Base-by-base conservation (phyloP, 163 green algal genomes). In the Coccomyxa subellipsoidea region DNA sequence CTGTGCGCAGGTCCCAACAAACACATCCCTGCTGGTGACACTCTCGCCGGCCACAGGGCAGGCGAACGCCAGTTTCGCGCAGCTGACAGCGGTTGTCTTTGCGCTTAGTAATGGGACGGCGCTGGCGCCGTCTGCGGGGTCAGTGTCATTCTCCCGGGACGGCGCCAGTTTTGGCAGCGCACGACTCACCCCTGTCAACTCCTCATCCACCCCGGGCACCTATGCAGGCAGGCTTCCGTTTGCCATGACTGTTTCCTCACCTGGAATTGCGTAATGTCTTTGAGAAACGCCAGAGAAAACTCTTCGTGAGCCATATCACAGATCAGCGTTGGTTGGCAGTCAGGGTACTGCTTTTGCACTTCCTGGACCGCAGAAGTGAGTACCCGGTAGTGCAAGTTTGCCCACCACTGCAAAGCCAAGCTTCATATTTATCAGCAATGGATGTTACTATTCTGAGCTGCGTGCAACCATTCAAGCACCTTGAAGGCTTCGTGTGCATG, bases 1-100 rank as follows among this genome's bases (percentile, higher is more conserved):
- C n/a, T 12, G 47, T 73, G 66, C 66, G 4, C 8, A 73, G 66
- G 66, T 73, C 66, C n/a, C 66, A 73, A 73, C 66, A 73, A 73
- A 36, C n/a, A 73, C 66, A 7, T 73, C 66, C 18, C 8, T 73
- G 29, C n/a, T 73, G 2, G 66, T 73, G 1, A 34, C n/a, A 8
- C 66, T 73, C 1, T 32, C 66, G n/a, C 66, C 66, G 29, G n/a
- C 29, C 18, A 73, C 66, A 10, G 66, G 66, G 18, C 29, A 73
- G 29, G 2, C 66, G 18, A 73, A 73, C 4, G n/a, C 66, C 8
- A 73, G 66, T 23, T 73, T 73, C 4, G 66, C 66, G 66, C 29
- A 73, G 66, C 27, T 73, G 29, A 36, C 66, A 8, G 66, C n/a
- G 66, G 66, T 73, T 0, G 66, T 73, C 7, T 73, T 73, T 23